phyloP scores from a whole-genome alignment of 1,284 basidiomycete species.

The Boletus smithii region DNA sequence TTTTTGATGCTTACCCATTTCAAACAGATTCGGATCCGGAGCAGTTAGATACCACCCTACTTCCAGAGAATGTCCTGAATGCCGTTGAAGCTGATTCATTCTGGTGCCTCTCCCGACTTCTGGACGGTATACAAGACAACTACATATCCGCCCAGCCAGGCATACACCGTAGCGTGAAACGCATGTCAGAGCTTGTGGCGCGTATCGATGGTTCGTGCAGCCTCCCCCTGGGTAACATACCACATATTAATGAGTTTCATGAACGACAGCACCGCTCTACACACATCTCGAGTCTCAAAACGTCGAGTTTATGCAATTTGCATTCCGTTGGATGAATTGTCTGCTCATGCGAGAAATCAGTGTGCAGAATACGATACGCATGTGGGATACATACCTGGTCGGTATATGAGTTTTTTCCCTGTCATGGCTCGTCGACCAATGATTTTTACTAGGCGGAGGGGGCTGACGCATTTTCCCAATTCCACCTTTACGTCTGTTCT shows the following conservation, averaged over 20 bases:
- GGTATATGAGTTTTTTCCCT: slow-evolving; percentile 29
- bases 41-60: slow-evolving; percentile 73
- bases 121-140: slow-evolving; percentile 97
- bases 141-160: slow-evolving; percentile 95
- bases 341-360: slow-evolving; percentile 94
- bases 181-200: slow-evolving; percentile 90
- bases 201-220: slow-evolving; percentile 75
- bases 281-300: slow-evolving; percentile 83
- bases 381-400: slow-evolving; percentile 99
- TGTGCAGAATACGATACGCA: slow-evolving; percentile 90
- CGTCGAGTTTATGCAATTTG: slow-evolving; percentile 98
- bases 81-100: slow-evolving; percentile 95
- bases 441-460: slow-evolving; percentile 74
- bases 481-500: slow-evolving; percentile 94
- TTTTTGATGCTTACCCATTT: slow-evolving; percentile 9
- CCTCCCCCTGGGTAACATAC: background rate
- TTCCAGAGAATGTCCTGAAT: slow-evolving; percentile 67
- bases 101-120: slow-evolving; percentile 90
- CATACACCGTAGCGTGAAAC: slow-evolving; percentile 85
- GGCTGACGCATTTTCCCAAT: slow-evolving; percentile 92
- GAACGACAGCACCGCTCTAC: slow-evolving; percentile 67
- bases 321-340: slow-evolving; percentile 99
- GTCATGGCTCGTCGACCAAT: background rate
- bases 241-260: background rate
- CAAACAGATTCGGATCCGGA: slow-evolving; percentile 80